phyloP scores from a whole-genome alignment of 1,139 yeast genomes.

The Pichia sp. region DNA sequence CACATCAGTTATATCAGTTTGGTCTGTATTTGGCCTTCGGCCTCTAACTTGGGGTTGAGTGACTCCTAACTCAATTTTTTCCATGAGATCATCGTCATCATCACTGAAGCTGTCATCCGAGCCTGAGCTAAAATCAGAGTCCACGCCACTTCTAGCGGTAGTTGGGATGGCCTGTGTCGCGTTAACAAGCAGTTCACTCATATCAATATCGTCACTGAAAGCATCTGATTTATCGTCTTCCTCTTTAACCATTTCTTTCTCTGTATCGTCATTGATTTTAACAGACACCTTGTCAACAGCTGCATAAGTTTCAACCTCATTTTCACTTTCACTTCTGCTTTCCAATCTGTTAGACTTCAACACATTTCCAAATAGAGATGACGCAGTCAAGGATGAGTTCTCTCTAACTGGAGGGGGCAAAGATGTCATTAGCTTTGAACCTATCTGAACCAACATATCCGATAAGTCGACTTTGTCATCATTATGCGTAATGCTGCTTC shows the following conservation, averaged over 20 bases:
- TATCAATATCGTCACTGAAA: conserved; percentile 31
- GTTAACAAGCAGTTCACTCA: conserved; percentile 27
- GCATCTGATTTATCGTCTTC: conserved; percentile 22
- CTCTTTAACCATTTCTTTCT: not conserved
- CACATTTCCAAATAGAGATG: not conserved
- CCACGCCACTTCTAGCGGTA: not conserved
- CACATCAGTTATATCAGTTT: conserved; percentile 15
- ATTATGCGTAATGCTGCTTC: not conserved
- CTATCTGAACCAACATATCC: conserved; percentile 26
- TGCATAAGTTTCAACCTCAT: not conserved
- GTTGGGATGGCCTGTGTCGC: conserved; percentile 15
- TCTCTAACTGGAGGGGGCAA: not conserved
- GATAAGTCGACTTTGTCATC: conserved; percentile 23
- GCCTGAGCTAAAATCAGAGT: not conserved
- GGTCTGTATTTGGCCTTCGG: conserved; percentile 15
- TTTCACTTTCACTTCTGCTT: not conserved
- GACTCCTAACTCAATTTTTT: conserved; percentile 12
- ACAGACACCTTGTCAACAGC: not conserved
- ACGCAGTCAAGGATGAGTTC: not conserved
- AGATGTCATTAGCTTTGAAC: conserved; percentile 13
- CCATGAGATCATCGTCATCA: conserved; percentile 30
- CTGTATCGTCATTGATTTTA: not conserved
- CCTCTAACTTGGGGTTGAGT: conserved; percentile 2
- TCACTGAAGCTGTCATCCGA: conserved; percentile 27
- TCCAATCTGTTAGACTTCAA: not conserved